These are phyloP conservation scores for Phalaenopsis hybrid DNA, from an alignment of 116 monocot genomes.

Conservation along the genomic window DNA sequence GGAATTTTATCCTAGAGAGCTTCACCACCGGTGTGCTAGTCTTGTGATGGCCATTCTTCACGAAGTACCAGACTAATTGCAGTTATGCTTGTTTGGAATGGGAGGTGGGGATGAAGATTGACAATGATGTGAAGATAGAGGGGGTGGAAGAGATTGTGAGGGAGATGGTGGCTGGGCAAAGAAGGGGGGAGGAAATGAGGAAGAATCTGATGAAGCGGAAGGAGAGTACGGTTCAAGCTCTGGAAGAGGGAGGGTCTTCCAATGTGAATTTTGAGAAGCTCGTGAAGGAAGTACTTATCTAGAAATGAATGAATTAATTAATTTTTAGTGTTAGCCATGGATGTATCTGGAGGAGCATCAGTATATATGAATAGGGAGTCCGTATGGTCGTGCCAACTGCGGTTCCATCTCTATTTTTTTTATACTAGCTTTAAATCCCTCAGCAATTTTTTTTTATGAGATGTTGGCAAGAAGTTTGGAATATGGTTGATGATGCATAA, in stretches of 20 bases:
- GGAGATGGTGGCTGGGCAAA: background rate
- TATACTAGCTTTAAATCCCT: too few species aligned
- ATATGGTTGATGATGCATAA: too few species aligned
- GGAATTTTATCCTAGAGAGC: constrained; percentile 16
- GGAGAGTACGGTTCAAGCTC: background rate
- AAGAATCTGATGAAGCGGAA: background rate
- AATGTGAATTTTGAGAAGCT: background rate
- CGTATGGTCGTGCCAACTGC: too few species aligned
- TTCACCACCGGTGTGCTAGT: constrained; percentile 8
- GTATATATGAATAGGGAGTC: too few species aligned
- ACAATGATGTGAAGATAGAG: constrained; percentile 5
- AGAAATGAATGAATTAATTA: too few species aligned
- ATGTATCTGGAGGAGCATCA: too few species aligned
- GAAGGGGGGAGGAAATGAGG: constrained; percentile 2
- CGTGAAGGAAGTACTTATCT: background rate
- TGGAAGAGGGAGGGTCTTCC: background rate
- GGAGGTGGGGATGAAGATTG: constrained; percentile 12
- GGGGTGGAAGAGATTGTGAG: background rate
- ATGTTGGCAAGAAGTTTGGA: too few species aligned
- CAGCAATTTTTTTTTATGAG: too few species aligned
- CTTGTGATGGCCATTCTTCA: constrained; percentile 13
- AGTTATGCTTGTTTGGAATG: background rate
- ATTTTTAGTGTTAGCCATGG: too few species aligned
- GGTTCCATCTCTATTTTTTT: too few species aligned
- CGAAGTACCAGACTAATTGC: constrained; percentile 9